phyloP scores from a whole-genome alignment of 2,329 filamentous ascomycete species.

The Claviceps pazoutovae region DNA sequence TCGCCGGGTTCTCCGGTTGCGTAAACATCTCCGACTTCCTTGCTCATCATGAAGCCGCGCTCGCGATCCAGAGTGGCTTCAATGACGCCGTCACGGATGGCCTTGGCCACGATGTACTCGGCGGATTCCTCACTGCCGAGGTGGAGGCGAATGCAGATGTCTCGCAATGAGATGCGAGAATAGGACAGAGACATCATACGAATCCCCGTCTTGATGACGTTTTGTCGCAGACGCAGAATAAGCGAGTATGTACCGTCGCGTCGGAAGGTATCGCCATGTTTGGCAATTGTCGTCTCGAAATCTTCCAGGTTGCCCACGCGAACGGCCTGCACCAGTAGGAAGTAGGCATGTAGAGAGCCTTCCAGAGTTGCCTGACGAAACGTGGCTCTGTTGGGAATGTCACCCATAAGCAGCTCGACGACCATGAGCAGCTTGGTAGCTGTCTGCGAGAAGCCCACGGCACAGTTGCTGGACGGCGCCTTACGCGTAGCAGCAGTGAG shows the following conservation, averaged over 20 bases:
- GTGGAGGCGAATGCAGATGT: slow-evolving; percentile 91
- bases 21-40: slow-evolving; percentile 91
- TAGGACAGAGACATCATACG: slow-evolving; percentile 98
- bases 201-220: slow-evolving; percentile 98
- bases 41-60: slow-evolving; percentile 96
- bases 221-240: slow-evolving; percentile 87
- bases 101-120: slow-evolving; percentile 98
- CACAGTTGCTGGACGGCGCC: slow-evolving; percentile 77
- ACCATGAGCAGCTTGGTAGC: slow-evolving; percentile 94
- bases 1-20: slow-evolving; percentile 90
- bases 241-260: slow-evolving; percentile 91
- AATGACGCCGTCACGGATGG: slow-evolving; percentile 92
- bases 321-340: slow-evolving; percentile 85
- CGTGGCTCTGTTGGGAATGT: slow-evolving; percentile 87
- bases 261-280: slow-evolving; percentile 73
- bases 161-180: slow-evolving; percentile 88
- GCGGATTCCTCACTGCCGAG: slow-evolving; percentile 93
- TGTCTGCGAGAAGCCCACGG: slow-evolving; percentile 88
- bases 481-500: slow-evolving; percentile 88
- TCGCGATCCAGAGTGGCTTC: slow-evolving; percentile 91
- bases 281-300: slow-evolving; percentile 75
- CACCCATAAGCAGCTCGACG: slow-evolving; percentile 94
- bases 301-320: slow-evolving; percentile 92
- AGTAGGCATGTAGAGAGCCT: slow-evolving; percentile 78
- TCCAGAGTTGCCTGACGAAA: slow-evolving; percentile 87